Evolutionary conservation across 805 yeast genomes (phyloP).

Genomic region (Candida ovalis): DNA sequence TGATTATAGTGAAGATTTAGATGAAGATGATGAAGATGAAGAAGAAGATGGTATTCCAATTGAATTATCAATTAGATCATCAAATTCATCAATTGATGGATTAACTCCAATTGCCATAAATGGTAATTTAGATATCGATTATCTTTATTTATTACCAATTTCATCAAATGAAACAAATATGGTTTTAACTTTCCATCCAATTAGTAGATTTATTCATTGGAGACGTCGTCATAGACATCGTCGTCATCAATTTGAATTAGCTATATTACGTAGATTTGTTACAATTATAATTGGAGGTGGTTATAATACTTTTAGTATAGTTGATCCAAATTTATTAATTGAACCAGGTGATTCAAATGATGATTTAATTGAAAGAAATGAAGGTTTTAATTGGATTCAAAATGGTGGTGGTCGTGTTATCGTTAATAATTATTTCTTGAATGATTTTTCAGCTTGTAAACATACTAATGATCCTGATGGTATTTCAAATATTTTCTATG

Average conservation of each 20-base stretch:
- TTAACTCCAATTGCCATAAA: constrained; percentile 13
- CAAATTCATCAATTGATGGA: not conserved
- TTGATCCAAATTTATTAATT: not conserved
- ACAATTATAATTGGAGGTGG: constrained; percentile 12
- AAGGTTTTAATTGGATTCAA: not conserved
- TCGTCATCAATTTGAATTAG: constrained; percentile 8
- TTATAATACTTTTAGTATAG: constrained; percentile 2
- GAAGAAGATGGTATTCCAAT: not conserved
- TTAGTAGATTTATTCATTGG: constrained; percentile 5
- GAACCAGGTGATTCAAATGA: constrained; percentile 3
- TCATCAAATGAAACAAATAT: constrained; percentile 9
- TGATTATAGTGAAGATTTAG: too few species aligned
- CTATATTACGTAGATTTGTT: constrained; percentile 10
- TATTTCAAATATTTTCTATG: constrained; percentile 27
- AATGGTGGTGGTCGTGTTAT: constrained; percentile 11
- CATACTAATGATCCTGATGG: constrained; percentile 38
- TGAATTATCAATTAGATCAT: not conserved
- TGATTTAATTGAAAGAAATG: not conserved
- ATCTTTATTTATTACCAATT: constrained; percentile 10
- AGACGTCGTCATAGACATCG: too few species aligned
- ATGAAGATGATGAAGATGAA: not conserved
- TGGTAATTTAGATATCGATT: constrained; percentile 17
- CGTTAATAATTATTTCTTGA: constrained; percentile 5
- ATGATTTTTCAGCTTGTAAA: constrained; percentile 35
- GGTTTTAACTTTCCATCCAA: constrained; percentile 7